A percentile compares a stretch with the other conserved stretches of the same genome.
Evolutionary conservation across 495 filamentous ascomycete species (phyloP).

Genomic region (Cercophora scortea): DNA sequence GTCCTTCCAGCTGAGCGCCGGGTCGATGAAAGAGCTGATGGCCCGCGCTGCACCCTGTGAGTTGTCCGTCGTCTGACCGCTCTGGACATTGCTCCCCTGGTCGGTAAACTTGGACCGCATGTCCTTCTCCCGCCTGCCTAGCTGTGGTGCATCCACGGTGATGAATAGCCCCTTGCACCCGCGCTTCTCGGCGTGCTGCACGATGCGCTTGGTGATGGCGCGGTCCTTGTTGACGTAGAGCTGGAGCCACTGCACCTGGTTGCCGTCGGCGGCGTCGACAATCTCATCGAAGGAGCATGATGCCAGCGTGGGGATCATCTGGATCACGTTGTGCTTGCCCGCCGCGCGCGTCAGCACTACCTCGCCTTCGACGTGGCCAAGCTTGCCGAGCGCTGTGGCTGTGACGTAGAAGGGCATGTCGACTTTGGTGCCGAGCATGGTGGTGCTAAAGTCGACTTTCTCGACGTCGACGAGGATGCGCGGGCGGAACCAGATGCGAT

Average conservation of each 20-base stretch:
- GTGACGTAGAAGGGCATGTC: constrained; percentile 88
- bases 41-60: constrained; percentile 83
- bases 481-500: constrained; percentile 96
- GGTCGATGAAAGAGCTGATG: constrained; percentile 96
- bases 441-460: constrained; percentile 75
- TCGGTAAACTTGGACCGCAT: constrained; percentile 94
- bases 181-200: constrained; percentile 82
- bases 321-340: constrained; percentile 75
- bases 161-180: constrained; percentile 97
- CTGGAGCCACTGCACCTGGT: constrained; percentile 94
- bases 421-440: constrained; percentile 81
- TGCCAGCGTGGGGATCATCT: constrained; percentile 98
- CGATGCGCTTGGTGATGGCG: constrained; percentile 79
- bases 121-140: constrained; percentile 88
- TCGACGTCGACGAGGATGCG: constrained; percentile 79
- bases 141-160: constrained; percentile 94
- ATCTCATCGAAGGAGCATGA: constrained; percentile 98
- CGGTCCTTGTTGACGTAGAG: constrained; percentile 98
- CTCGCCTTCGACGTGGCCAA: constrained; percentile 83
- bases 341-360: constrained; percentile 82
- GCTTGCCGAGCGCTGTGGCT: constrained; percentile 85
- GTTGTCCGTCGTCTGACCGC: constrained; percentile 63
- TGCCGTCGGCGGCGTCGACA: constrained; percentile 68
- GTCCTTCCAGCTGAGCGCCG: constrained; percentile 81
- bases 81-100: constrained; percentile 75